Base-by-base conservation (phyloP, 768 basidiomycete genomes). In the Amanita molliuscula region DNA sequence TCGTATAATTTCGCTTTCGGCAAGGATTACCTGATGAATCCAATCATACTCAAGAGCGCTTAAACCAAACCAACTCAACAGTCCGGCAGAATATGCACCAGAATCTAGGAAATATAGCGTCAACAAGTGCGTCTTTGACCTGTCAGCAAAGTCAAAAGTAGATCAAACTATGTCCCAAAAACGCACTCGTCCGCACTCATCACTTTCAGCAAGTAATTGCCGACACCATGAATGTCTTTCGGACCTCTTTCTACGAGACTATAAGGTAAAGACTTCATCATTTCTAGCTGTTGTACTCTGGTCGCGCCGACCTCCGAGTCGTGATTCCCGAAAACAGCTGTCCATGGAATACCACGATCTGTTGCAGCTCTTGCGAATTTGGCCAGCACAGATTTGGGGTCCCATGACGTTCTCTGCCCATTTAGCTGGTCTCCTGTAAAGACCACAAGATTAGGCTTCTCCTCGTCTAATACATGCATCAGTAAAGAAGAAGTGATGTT, bases 401-500 rank as follows among this genome's bases (percentile, higher is more conserved):
- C 92, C 88, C 93, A 98, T 0, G 85, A 80, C 0, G 88, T 87
- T 7, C 78, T 77, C 64, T 97, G 93, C 0, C 93, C 94, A 56
- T 95, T 96, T 21, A 96, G 74, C 64, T 94, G 91, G 64, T 98
- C 95, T 0, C 95, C 95, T 0, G 78, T 82, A 58, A 98, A 93
- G 6, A 99, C 84, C 43, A 97, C 85, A 9, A 99, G 64, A 61
- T 94, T 90, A 0, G 95, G 95, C 58, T 86, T 82, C 66, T 95
- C 91, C 11, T 69, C 63, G 45, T 89, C 87, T 20, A 99, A 75
- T 18, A 81, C 74, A 34, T 67, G 75, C 6, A 72, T 77, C 36
- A 99, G 67, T 44, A 97, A 77, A 2, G 79, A 72, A n/a, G 71
- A 74, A 0, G 92, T 92, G 54, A 87, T 73, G 54, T 82, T 80